Base-by-base conservation (phyloP, 495 filamentous ascomycete species). In the Umbilicaria muhlenbergii region DNA sequence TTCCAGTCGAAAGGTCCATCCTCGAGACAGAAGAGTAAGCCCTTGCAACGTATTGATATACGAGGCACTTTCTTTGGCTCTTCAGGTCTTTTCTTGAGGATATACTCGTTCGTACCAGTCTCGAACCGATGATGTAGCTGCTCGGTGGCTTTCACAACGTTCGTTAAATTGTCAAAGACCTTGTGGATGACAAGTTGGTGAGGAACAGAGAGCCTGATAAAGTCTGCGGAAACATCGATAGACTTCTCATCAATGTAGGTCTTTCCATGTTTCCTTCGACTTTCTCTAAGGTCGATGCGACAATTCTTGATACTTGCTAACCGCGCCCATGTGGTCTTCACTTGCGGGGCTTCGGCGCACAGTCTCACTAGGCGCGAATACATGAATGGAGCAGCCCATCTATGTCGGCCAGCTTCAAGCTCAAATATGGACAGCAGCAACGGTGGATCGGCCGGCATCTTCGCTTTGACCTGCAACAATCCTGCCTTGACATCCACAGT, bases 1-100 rank as follows among this genome's bases (percentile, higher is more conserved):
- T 94, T 94, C 81, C 88, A 95, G 56, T 99, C 91, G 54, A 99
- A 99, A 1, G 84, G 80, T 41, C 91, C 86, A 59, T 99, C 91
- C 60, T 99, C 91, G 38, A 99, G 65, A 47, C 94, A 86, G 45
- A 96, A 85, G 17, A 94, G 62, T 10, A 96, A 58, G 0, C 78
- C 82, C 56, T 81, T 86, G 39, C 78, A 81, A 37, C 86, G 75
- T 2, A 99, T 38, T 0, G 86, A 86, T 11, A 96, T 62, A 53
- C 79, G 85, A 6, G 91, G 92, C 4, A 96, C 74, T 35, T 74
- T 71, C 56, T 87, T 95, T 1, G 92, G 85, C 7, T 69, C 77
- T 58, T 94, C 83, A 0, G 91, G 83, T 15, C 69, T 65, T 61
- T 89, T 89, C 3, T 80, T 76, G 8, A 91, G 71, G 7, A 88